These are phyloP conservation scores for Fusarium euwallaceae DNA, from an alignment of 2,329 filamentous ascomycete species.

Conservation along the genomic window DNA sequence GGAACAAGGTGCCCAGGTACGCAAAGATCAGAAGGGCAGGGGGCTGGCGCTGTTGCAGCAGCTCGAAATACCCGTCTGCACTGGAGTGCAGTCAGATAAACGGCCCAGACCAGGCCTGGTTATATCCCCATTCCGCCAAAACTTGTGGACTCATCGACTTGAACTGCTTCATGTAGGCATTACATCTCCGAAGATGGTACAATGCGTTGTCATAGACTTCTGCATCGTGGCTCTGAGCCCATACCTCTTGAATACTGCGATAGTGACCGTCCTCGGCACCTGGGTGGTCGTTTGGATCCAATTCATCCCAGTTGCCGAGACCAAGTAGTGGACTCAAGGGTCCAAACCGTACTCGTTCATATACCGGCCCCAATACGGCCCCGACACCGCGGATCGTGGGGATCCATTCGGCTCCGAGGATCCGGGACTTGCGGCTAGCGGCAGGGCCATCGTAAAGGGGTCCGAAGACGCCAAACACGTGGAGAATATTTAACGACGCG, in stretches of 20 bases:
- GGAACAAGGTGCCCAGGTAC: background rate
- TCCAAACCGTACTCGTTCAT: background rate
- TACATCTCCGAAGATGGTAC: background rate
- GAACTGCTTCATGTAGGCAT: background rate
- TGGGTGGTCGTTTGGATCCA: background rate
- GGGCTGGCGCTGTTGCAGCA: background rate
- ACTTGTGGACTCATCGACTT: background rate
- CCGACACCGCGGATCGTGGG: background rate
- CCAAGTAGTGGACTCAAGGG: background rate
- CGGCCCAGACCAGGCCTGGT: background rate
- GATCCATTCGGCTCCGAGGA: background rate
- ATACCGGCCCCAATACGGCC: background rate
- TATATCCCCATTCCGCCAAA: background rate
- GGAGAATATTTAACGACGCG: background rate
- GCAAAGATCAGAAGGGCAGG: background rate
- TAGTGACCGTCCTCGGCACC: background rate
- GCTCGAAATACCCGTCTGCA: background rate
- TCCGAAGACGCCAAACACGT: background rate
- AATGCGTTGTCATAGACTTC: background rate
- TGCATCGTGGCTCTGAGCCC: background rate
- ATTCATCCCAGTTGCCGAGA: background rate
- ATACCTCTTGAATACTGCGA: background rate
- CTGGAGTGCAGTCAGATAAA: background rate
- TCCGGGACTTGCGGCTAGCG: background rate
- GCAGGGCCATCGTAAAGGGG: background rate